Conservation (phyloP, 768 basidiomycete genomes). For the Russula emetica region DNA sequence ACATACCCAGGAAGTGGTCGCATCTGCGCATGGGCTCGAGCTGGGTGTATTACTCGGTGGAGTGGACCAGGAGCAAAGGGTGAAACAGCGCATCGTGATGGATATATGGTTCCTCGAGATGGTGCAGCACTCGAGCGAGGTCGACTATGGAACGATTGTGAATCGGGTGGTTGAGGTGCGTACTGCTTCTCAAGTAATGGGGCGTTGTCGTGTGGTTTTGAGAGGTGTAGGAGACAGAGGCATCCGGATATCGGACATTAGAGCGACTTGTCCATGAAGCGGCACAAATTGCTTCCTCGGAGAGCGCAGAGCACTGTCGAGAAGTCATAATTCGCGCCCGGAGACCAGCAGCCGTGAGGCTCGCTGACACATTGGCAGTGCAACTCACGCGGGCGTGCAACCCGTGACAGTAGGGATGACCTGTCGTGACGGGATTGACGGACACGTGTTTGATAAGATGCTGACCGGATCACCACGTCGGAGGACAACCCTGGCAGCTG, state of each 20-base stretch:
- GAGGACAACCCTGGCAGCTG: not conserved
- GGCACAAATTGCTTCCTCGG: constrained; percentile 14
- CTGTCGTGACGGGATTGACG: not conserved
- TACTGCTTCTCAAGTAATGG: not conserved
- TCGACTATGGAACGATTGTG: constrained; percentile 15
- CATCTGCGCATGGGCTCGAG: constrained; percentile 18
- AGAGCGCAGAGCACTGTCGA: constrained; percentile 10
- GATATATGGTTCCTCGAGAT: constrained; percentile 22
- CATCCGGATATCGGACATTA: constrained; percentile 11
- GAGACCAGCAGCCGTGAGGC: constrained; percentile 10
- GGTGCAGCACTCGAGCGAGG: constrained; percentile 10
- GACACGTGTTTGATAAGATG: not conserved
- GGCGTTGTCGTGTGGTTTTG: not conserved
- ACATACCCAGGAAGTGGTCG: constrained; percentile 6
- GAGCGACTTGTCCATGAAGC: constrained; percentile 21
- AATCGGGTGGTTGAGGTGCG: constrained; percentile 20
- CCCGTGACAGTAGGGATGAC: not conserved
- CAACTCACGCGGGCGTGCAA: constrained; percentile 19
- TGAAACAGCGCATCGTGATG: constrained; percentile 20
- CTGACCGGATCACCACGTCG: not conserved
- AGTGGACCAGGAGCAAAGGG: constrained; percentile 8
- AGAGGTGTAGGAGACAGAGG: constrained; percentile 14
- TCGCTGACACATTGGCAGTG: constrained; percentile 9
- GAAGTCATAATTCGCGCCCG: constrained; percentile 18
- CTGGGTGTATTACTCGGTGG: constrained; percentile 16